These are phyloP conservation scores for Leishmania aethiopica DNA, from an alignment of 208 protist species.

Conservation along the genomic window DNA sequence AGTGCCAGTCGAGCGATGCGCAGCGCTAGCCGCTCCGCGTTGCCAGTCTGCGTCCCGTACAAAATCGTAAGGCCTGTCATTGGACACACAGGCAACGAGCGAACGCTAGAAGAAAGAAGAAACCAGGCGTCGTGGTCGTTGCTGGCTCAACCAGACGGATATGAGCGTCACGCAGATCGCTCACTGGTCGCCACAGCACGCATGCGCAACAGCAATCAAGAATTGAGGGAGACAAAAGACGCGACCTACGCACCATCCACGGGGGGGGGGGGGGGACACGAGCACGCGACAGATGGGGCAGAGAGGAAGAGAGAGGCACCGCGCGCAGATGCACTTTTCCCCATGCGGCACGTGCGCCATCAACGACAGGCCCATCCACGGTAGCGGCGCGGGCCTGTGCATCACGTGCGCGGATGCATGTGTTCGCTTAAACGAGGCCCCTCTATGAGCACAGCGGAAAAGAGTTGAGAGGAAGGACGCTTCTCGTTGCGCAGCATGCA, in stretches of 20 bases:
- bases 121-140: neutral
- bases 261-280: too few relatives aligned
- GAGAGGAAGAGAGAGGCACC: neutral
- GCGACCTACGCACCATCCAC: neutral
- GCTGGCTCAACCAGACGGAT: neutral
- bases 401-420: neutral
- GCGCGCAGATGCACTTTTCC: neutral
- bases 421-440: neutral
- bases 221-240: neutral
- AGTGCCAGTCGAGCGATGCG: slow-evolving; percentile 62
- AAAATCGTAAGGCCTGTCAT: slow-evolving; percentile 58
- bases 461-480: neutral
- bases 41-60: slow-evolving; percentile 86
- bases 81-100: neutral
- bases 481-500: neutral
- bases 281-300: neutral
- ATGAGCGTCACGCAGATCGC: neutral
- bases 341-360: neutral
- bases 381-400: neutral
- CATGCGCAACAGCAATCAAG: neutral
- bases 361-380: neutral
- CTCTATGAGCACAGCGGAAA: neutral
- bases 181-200: neutral
- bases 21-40: slow-evolving; percentile 67
- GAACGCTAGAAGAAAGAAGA: neutral